Evolutionary conservation across 225 moss, liverwort and hornwort species (phyloP), one percentile per base, ranked within the genome.

Genomic region (Bryum argenteum): DNA sequence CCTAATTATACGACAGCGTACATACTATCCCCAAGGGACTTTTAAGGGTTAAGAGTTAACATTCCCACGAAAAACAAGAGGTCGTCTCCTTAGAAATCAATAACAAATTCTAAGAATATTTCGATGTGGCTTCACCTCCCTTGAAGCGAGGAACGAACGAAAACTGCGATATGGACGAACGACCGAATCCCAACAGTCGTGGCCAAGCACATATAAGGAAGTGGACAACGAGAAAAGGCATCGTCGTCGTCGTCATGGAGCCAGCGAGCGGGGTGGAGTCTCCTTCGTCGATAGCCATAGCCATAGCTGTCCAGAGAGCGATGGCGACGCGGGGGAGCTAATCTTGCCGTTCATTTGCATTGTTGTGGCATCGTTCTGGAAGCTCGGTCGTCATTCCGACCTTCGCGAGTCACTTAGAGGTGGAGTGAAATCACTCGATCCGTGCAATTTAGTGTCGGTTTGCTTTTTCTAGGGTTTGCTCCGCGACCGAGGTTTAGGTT

Each of bases 381-480:
- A 45, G 75, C 80, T 71, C 10, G 51, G 63, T 33, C 33, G 63
- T 56, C 15, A 1, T 13, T 14, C 16, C 53, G 61, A 18, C 1
- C 12, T 19, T 16, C 39, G 0, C 38, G 65, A 28, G 0, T 11
- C 21, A 33, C 5, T 33, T 33, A 48, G 17, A 48, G 48, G 17
- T 6, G 37, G 37, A 37, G 44, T 26, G n/a, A 44, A 17, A 19
- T 20, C 7, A 19, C 52, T 8, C 19, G 66, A 67, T 80, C 76
- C 63, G 66, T 21, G 66, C 21, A 11, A 48, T n/a, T 8, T 0
- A 21, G 45, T 20, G 40, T 52, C 13, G 40, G 42, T 57, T 22
- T 42, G 18, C 10, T 11, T n/a, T 24, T 2, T 38, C 44, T 63
- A 81, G 81, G 81, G 81, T 72, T 73, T 73, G 14, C 23, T 4